Evolutionary conservation across 768 basidiomycete genomes (phyloP), one percentile per base, ranked within the genome.

Genomic region (Boletus coccyginus): DNA sequence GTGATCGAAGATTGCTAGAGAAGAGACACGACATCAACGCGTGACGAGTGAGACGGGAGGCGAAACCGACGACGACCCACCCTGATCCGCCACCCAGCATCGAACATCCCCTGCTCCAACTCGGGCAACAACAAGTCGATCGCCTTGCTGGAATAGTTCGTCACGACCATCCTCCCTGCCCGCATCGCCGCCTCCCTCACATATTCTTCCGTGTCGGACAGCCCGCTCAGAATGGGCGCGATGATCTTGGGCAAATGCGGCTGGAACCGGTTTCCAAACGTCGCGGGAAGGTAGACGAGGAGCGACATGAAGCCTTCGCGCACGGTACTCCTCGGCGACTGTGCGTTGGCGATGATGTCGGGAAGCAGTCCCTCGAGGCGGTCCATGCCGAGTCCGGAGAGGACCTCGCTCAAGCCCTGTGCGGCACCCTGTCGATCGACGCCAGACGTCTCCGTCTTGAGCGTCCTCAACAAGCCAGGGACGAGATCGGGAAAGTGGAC

Each of bases 341-440:
- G 86, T 3, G 94, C 92, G 68, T 93, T 98, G 31, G 82, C 83
- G 59, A 99, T 87, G 66, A 99, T 94, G 62, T 96, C 93, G 0
- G 97, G 97, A 3, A 98, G 80, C 2, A 99, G 79, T 7, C 91
- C 89, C 68, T 99, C 97, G 60, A 99, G 81, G 45, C 94, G 82
- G 59, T 98, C 95, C 90, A 97, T 95, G n/a, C 97, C 97, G 32
- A 98, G 83, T 19, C 94, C 95, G 3, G 94, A 88, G 3, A 98
- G 80, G 9, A 98, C 94, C 73, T 98, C 97, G 57, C 90, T 90
- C 44, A 98, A 81, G 65, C 97, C 97, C 73, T 98, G 97, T 4
- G 96, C 96, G 1, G 97, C 96, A 57, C 96, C 97, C 75, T 98
- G 97, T 49, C 96, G 83, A 71, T 99, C 97, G 27, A 98, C 95